phyloP scores from a whole-genome alignment of 768 basidiomycete genomes.

The Holtermanniella nyarrowii region DNA sequence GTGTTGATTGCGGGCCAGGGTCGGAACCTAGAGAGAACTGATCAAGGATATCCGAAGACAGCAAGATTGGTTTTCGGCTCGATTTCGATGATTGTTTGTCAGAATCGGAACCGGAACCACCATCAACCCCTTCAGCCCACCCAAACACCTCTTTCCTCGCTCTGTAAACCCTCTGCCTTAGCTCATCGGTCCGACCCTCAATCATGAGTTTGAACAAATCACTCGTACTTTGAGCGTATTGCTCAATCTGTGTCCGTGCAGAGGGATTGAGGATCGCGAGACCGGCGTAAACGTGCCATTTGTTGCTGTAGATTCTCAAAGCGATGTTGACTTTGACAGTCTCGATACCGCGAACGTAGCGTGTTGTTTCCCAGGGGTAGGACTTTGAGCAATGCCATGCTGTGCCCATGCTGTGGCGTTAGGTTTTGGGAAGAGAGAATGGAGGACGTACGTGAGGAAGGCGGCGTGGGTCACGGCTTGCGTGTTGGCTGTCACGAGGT shows the following conservation, averaged over 20 bases:
- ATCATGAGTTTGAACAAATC: slow-evolving; percentile 97
- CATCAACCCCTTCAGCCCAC: slow-evolving; percentile 31
- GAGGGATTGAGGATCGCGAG: slow-evolving; percentile 94
- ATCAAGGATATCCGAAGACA: slow-evolving; percentile 76
- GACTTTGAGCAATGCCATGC: slow-evolving; percentile 69
- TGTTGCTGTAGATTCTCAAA: slow-evolving; percentile 89
- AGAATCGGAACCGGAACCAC: slow-evolving; percentile 1
- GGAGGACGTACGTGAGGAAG: slow-evolving; percentile 63
- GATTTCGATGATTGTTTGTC: not conserved
- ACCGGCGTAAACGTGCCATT: slow-evolving; percentile 98
- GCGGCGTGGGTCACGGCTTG: slow-evolving; percentile 98
- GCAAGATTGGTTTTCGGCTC: slow-evolving; percentile 54
- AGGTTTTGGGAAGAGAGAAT: not conserved
- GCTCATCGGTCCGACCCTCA: slow-evolving; percentile 46
- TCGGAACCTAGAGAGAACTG: slow-evolving; percentile 68
- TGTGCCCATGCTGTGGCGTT: slow-evolving; percentile 74
- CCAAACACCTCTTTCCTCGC: slow-evolving; percentile 70
- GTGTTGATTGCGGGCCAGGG: slow-evolving; percentile 13
- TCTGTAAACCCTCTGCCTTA: slow-evolving; percentile 62
- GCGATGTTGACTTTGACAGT: slow-evolving; percentile 96
- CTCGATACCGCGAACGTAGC: slow-evolving; percentile 94
- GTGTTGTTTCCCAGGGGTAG: slow-evolving; percentile 89
- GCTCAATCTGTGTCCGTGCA: slow-evolving; percentile 77
- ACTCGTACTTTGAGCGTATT: slow-evolving; percentile 72
- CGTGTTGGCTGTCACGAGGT: slow-evolving; percentile 91